A percentile compares a stretch with the other conserved stretches of the same genome.
phyloP scores from a whole-genome alignment of 768 basidiomycete species.

The Mycena epipterygia region DNA sequence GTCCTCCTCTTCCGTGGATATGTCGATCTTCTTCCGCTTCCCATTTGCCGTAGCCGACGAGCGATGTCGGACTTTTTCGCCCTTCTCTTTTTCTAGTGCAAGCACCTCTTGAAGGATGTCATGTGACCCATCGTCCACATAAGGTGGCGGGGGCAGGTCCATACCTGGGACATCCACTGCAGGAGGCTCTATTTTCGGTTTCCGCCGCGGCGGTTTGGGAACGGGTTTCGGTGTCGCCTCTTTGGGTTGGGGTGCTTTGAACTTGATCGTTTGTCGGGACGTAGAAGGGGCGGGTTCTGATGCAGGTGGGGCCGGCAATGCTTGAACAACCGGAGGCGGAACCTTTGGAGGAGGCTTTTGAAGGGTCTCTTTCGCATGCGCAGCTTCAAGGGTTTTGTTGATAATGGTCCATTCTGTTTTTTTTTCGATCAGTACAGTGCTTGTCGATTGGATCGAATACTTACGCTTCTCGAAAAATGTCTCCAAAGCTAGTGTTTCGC shows the following conservation, averaged over 20 bases:
- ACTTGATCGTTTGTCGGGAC: constrained; percentile 71
- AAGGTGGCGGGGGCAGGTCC: constrained; percentile 76
- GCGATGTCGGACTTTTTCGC: constrained; percentile 65
- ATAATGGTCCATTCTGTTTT: constrained; percentile 87
- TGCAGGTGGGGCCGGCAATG: constrained; percentile 51
- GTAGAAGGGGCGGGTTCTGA: constrained; percentile 51
- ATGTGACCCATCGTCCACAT: constrained; percentile 85
- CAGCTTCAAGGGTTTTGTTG: constrained; percentile 84
- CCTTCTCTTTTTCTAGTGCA: constrained; percentile 80
- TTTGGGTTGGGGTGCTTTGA: constrained; percentile 65
- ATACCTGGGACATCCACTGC: constrained; percentile 59
- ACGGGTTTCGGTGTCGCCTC: constrained; percentile 44
- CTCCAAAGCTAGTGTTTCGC: constrained; percentile 82
- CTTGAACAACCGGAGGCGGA: constrained; percentile 54
- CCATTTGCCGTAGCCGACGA: constrained; percentile 53
- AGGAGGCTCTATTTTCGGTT: constrained; percentile 51
- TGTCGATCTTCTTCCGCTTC: constrained; percentile 65
- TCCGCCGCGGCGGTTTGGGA: constrained; percentile 48
- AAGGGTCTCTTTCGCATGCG: constrained; percentile 63
- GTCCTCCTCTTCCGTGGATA: constrained; percentile 36
- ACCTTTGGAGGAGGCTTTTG: constrained; percentile 53
- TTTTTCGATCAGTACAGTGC: not conserved
- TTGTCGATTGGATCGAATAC: constrained; percentile 42
- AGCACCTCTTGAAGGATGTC: constrained; percentile 87
- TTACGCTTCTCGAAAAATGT: constrained; percentile 88